phyloP scores from a whole-genome alignment of 805 yeast genomes.

The Starmerella bombicola region DNA sequence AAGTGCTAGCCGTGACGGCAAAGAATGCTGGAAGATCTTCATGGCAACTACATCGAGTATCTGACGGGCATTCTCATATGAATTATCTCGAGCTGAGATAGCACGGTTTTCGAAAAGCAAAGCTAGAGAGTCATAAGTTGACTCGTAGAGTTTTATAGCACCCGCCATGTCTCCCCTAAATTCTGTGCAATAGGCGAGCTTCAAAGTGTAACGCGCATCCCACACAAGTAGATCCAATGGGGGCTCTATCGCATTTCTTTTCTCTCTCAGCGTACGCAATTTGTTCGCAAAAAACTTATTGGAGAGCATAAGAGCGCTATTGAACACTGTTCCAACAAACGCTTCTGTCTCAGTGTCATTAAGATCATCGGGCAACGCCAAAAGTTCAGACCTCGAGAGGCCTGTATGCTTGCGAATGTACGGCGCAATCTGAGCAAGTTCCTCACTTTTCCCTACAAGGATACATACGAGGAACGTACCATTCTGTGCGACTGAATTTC shows the following conservation, averaged over 20 bases:
- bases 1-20: constrained; percentile 41
- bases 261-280: constrained; percentile 17
- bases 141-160: constrained; percentile 40
- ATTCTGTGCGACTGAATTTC: constrained; percentile 23
- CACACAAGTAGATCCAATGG: constrained; percentile 30
- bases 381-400: constrained; percentile 35
- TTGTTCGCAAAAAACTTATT: constrained; percentile 33
- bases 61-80: constrained; percentile 19
- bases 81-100: constrained; percentile 1
- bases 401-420: constrained; percentile 34
- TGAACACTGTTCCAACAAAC: constrained; percentile 32
- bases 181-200: constrained; percentile 41
- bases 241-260: constrained; percentile 17
- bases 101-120: constrained; percentile 29
- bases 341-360: constrained; percentile 31
- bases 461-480: constrained; percentile 31
- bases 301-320: constrained; percentile 33
- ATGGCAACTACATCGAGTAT: constrained; percentile 49
- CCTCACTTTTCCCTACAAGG: constrained; percentile 27
- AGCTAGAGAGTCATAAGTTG: constrained; percentile 41
- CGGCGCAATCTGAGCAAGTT: constrained; percentile 24
- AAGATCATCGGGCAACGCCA: constrained; percentile 34
- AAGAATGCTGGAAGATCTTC: constrained; percentile 48
- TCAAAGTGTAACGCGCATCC: constrained; percentile 41
- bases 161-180: constrained; percentile 37